phyloP scores from a whole-genome alignment of 129 eudicot genomes.

The Arctium lappa region DNA sequence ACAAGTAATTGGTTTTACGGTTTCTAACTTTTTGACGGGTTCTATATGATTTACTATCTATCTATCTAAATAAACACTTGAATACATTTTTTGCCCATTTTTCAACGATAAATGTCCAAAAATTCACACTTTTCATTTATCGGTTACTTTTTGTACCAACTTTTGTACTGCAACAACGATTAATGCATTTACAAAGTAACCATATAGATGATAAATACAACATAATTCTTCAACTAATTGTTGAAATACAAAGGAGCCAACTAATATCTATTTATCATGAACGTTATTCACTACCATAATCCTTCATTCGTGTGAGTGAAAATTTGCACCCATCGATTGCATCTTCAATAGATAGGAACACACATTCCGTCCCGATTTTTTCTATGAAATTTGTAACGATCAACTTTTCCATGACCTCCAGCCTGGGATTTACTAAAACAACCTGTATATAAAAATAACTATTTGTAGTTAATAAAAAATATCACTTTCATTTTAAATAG shows the following conservation, averaged over 20 bases:
- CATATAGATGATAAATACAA: not conserved
- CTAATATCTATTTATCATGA: not conserved
- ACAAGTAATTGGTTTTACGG: too few relatives aligned
- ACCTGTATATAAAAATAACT: slow-evolving; percentile 32
- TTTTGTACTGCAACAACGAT: not conserved
- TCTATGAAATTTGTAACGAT: slow-evolving; percentile 55
- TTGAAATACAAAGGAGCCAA: slow-evolving; percentile 1
- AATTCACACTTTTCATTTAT: not conserved
- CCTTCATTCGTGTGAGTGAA: slow-evolving; percentile 31
- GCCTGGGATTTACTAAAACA: slow-evolving; percentile 70
- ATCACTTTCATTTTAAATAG: not conserved
- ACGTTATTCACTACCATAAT: not conserved
- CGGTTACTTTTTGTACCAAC: not conserved
- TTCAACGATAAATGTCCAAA: not conserved
- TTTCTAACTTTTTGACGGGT: too few relatives aligned
- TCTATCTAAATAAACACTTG: not conserved
- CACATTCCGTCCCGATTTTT: slow-evolving; percentile 56
- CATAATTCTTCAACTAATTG: not conserved
- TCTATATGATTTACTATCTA: too few relatives aligned
- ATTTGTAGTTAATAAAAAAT: not conserved
- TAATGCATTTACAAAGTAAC: slow-evolving; percentile 11
- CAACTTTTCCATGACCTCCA: slow-evolving; percentile 83
- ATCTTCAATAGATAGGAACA: slow-evolving; percentile 70
- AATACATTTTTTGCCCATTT: not conserved
- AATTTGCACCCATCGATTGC: slow-evolving; percentile 65